Evolutionary conservation across 2,329 filamentous ascomycete species (phyloP), one percentile per base, ranked within the genome.

Genomic region (Torrubiella hemipterigena): DNA sequence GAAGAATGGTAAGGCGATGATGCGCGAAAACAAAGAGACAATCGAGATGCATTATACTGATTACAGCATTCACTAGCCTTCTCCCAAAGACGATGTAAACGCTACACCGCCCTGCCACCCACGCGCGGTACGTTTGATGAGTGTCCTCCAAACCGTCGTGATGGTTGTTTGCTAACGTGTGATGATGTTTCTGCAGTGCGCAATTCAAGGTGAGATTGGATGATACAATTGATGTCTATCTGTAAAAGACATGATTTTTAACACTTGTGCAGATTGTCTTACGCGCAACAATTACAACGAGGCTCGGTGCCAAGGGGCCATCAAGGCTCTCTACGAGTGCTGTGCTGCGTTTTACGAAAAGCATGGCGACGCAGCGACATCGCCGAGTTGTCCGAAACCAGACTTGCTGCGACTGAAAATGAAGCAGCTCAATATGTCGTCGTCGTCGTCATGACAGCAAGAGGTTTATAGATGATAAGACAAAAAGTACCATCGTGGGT

Each of bases 271-370:
- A 93, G 85, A 78, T 44, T 98, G 91, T 49, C 65, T 98, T 39
- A 74, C 73, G 28, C 89, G 77, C 56, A 87, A 87, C 54, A 76
- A 75, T 32, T 96, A 81, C 61, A 73, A 93, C 37, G 86, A 96
- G 57, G 74, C 74, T 26, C 93, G 77, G 49, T 98, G 91, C 56
- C 73, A 80, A 49, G 54, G 61, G 13, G 65, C 85, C 48, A 71
- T 98, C 34, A 78, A 89, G 51, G 83, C 85, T 3, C 63, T 98
- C 16, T 98, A 96, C 56, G 80, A 91, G 44, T 98, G 91, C 58
- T 98, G 91, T 56, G 77, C 87, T 47, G 70, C 73, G 10, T 94
- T 96, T 52, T 96, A 98, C 58, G 62, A 78, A 45, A 68, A 72
- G 35, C 72, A 82, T 37, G 87, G 91, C 12, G 78, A 93, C 34